phyloP scores from a whole-genome alignment of 441 rosid genomes.

The Omphalea diandra region DNA sequence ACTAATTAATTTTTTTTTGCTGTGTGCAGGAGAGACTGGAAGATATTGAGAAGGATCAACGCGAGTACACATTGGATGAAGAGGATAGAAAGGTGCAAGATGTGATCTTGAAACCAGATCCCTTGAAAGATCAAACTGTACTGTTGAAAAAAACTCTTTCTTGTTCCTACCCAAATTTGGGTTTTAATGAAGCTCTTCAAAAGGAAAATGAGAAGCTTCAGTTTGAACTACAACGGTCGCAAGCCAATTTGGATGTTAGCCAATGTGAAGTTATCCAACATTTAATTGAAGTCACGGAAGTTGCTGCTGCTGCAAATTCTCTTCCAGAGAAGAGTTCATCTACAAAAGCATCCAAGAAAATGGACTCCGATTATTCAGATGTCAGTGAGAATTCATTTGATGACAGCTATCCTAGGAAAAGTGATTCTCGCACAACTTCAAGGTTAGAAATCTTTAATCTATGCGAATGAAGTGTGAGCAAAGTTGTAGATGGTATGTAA shows the following conservation, averaged over 20 bases:
- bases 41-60: slow-evolving; percentile 74
- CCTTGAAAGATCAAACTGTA: slow-evolving; percentile 50
- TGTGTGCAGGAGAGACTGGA: slow-evolving; percentile 74
- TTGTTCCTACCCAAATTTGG: slow-evolving; percentile 74
- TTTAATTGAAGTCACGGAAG: slow-evolving; percentile 72
- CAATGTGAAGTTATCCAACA: slow-evolving; percentile 82
- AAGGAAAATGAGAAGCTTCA: slow-evolving; percentile 74
- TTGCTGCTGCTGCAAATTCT: slow-evolving; percentile 49
- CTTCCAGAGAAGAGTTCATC: slow-evolving; percentile 44
- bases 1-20: slow-evolving; percentile 12
- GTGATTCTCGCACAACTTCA: slow-evolving; percentile 49
- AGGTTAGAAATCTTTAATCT: slow-evolving; percentile 42
- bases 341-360: slow-evolving; percentile 47
- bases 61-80: slow-evolving; percentile 86
- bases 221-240: slow-evolving; percentile 73
- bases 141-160: slow-evolving; percentile 80
- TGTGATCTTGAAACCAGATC: slow-evolving; percentile 69
- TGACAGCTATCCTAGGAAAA: slow-evolving; percentile 46
- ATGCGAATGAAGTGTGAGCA: neutral
- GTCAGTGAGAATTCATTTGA: slow-evolving; percentile 44
- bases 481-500: neutral
- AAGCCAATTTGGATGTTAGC: slow-evolving; percentile 55
- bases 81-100: slow-evolving; percentile 83
- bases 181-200: slow-evolving; percentile 68
- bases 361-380: slow-evolving; percentile 42